Evolutionary conservation across 2,329 filamentous ascomycete species (phyloP).

Genomic region (Alternaria solani): DNA sequence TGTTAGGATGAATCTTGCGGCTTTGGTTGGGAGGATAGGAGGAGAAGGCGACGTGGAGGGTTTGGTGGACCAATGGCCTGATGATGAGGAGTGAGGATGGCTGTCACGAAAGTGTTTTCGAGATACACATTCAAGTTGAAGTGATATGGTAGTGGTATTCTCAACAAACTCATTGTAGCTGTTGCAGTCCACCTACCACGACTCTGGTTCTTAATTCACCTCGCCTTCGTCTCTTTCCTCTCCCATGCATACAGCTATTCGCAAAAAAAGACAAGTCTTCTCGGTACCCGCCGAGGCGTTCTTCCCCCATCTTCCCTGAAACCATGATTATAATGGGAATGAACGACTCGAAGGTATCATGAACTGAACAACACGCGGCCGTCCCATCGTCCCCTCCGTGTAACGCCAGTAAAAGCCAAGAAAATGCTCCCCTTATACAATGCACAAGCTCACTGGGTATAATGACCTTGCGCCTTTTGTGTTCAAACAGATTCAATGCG

Average conservation of each 20-base stretch:
- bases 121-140: background rate
- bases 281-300: conserved; percentile 5
- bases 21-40: conserved; percentile 30
- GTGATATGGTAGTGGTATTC: conserved; percentile 2
- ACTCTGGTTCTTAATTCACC: background rate
- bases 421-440: conserved; percentile 1
- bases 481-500: conserved; percentile 13
- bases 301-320: background rate
- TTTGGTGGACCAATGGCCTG: conserved; percentile 42
- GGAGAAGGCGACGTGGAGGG: conserved; percentile 21
- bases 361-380: conserved; percentile 4
- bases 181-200: background rate
- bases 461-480: conserved; percentile 15
- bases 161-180: background rate
- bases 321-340: conserved; percentile 11
- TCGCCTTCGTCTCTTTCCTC: background rate
- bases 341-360: conserved; percentile 18
- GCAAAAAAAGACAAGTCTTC: background rate
- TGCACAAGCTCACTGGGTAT: conserved; percentile 13
- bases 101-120: too few species aligned
- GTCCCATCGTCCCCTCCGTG: conserved; percentile 5
- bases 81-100: conserved; percentile 14
- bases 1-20: conserved; percentile 44
- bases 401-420: conserved; percentile 3
- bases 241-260: background rate